phyloP scores from a whole-genome alignment of 169 alveolate species.

The Eimeria mitis region DNA sequence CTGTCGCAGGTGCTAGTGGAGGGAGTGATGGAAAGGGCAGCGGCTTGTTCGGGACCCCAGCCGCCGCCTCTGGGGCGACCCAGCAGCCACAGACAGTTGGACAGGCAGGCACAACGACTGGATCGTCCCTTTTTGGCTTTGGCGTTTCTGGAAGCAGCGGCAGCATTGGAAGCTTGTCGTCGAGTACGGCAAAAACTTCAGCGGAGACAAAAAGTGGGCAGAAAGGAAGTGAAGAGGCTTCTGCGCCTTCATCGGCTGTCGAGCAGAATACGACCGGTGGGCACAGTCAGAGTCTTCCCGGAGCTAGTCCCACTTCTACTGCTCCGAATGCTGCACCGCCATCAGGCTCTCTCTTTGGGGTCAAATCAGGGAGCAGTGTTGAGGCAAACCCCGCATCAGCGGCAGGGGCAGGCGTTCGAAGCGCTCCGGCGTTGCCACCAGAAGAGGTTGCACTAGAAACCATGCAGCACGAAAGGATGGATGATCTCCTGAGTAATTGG shows the following conservation, averaged over 20 bases:
- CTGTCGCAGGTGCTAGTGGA: constrained; percentile 6
- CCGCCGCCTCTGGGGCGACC: constrained; percentile 10
- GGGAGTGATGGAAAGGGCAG: constrained; percentile 57
- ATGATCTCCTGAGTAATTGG: constrained; percentile 75
- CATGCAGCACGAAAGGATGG: constrained; percentile 80
- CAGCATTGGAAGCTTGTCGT: background rate
- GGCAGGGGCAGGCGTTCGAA: background rate
- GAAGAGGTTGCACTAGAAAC: constrained; percentile 80
- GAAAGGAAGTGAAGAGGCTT: constrained; percentile 33
- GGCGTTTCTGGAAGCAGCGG: constrained; percentile 20
- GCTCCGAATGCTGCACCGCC: constrained; percentile 6
- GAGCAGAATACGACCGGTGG: constrained; percentile 43
- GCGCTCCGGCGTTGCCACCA: constrained; percentile 52
- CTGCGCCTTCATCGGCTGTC: constrained; percentile 29
- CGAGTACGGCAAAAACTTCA: constrained; percentile 3
- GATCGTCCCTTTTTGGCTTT: constrained; percentile 25
- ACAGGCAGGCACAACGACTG: constrained; percentile 5
- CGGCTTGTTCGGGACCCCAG: constrained; percentile 58
- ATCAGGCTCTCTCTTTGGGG: constrained; percentile 16
- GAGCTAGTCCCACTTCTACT: background rate
- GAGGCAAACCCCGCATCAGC: constrained; percentile 18
- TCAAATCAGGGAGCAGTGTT: constrained; percentile 17
- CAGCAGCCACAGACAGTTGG: constrained; percentile 32
- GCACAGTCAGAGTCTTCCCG: constrained; percentile 32
- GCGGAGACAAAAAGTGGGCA: constrained; percentile 40